Conservation (phyloP, 306 rosid genomes). For the Begonia masoniana region DNA sequence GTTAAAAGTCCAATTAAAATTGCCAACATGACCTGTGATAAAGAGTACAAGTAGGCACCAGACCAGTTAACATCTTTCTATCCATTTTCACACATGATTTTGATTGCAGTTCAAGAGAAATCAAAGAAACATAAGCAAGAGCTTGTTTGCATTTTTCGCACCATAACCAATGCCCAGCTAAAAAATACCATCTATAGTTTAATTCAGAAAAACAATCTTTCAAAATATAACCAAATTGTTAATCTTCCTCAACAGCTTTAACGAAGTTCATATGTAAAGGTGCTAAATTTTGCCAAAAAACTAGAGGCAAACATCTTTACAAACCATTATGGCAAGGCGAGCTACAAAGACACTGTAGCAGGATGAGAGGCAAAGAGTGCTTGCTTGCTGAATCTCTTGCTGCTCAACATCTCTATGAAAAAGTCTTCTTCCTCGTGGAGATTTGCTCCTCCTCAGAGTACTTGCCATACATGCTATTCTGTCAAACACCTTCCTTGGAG, state of each 20-base stretch:
- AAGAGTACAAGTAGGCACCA: constrained; percentile 1
- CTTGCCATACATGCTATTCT: constrained; percentile 32
- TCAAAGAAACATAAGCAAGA: too few species aligned
- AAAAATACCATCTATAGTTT: too few species aligned
- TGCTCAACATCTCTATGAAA: constrained; percentile 81
- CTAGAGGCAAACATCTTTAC: constrained; percentile 8
- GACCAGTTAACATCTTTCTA: not conserved
- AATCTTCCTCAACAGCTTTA: too few species aligned
- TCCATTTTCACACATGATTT: not conserved
- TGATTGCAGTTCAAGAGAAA: not conserved
- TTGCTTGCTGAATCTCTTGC: constrained; percentile 67
- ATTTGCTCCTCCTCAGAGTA: constrained; percentile 29
- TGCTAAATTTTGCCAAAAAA: not conserved
- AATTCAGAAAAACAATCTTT: too few species aligned
- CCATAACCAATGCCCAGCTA: too few species aligned
- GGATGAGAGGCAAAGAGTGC: constrained; percentile 66
- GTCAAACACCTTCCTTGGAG: constrained; percentile 27
- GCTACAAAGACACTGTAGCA: constrained; percentile 95
- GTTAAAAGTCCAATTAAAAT: constrained; percentile 88
- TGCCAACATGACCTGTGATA: constrained; percentile 76
- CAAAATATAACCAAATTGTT: too few species aligned
- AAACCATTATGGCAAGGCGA: constrained; percentile 93
- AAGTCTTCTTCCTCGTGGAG: constrained; percentile 40
- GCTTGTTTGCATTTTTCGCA: too few species aligned
- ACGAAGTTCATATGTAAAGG: too few species aligned